Percentiles rank a stretch among this genome's conserved stretches.
Evolutionary conservation across 2,329 filamentous ascomycete genomes (phyloP).

Genomic region (Pseudogymnoascus sp.): DNA sequence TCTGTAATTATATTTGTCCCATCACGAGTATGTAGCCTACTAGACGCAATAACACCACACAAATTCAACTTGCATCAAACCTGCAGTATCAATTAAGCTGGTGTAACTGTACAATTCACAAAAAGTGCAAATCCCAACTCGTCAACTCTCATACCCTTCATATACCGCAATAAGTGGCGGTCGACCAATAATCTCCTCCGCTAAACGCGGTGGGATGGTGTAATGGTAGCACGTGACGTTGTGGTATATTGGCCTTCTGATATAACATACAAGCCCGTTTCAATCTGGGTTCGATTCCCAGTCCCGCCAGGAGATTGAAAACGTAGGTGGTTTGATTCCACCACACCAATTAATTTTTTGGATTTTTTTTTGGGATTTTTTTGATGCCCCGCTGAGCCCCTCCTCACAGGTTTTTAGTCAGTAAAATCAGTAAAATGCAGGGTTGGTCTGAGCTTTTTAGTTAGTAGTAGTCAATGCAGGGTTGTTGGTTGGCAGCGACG

Average conservation of each 20-base stretch:
- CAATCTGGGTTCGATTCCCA: constrained; percentile 12
- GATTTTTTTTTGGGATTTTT: neutral
- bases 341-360: neutral
- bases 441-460: neutral
- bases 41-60: neutral
- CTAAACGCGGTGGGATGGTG: constrained; percentile 10
- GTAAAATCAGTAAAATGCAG: no score
- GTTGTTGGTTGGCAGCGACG: neutral
- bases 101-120: neutral
- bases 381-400: neutral
- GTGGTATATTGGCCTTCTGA: constrained; percentile 3
- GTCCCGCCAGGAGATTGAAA: constrained; percentile 11
- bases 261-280: constrained; percentile 10
- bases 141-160: neutral
- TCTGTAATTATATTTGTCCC: neutral
- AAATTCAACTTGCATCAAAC: neutral
- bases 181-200: constrained; percentile 11
- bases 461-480: no score
- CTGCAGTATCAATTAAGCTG: neutral
- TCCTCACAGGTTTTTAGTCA: no score
- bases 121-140: neutral
- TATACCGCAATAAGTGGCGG: neutral
- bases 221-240: constrained; percentile 12
- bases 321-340: constrained; percentile 4
- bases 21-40: neutral